Evolutionary conservation across 139 green algal species (phyloP).

Genomic region (Ostreobium quekettii): DNA sequence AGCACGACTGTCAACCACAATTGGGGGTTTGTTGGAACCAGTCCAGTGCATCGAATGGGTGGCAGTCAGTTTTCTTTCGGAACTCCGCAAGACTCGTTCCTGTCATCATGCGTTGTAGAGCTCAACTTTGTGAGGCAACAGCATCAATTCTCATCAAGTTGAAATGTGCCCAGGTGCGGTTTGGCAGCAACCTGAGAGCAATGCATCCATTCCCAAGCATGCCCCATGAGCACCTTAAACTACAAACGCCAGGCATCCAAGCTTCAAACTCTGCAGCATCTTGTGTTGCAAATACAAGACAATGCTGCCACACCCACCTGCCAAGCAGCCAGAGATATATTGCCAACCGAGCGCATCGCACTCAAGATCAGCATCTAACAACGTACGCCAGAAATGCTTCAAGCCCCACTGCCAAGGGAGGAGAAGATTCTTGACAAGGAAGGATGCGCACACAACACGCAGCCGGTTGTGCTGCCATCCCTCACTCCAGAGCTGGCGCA

Average conservation of each 20-base stretch:
- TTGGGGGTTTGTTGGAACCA: no score
- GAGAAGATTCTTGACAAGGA: constrained; percentile 88
- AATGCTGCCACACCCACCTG: constrained; percentile 26
- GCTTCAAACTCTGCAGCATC: background rate
- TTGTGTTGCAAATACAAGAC: background rate
- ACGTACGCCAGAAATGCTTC: constrained; percentile 83
- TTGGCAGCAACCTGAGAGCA: constrained; percentile 19
- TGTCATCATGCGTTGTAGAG: no score
- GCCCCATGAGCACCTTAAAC: background rate
- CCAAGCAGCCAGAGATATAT: constrained; percentile 60
- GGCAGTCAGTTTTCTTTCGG: no score
- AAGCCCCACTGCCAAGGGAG: constrained; percentile 90
- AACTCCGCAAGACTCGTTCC: no score
- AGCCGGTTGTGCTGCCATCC: constrained; percentile 79
- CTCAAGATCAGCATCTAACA: constrained; percentile 77
- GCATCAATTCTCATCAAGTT: constrained; percentile 22
- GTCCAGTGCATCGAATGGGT: no score
- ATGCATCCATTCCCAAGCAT: background rate
- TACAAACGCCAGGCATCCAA: no score
- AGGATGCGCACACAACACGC: constrained; percentile 65
- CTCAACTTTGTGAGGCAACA: constrained; percentile 41
- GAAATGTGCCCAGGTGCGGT: constrained; percentile 8
- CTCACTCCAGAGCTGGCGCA: constrained; percentile 78
- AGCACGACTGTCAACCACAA: no score
- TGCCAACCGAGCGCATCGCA: constrained; percentile 71